Evolutionary conservation across 441 rosid genomes (phyloP).

Genomic region (Populus hybrid): DNA sequence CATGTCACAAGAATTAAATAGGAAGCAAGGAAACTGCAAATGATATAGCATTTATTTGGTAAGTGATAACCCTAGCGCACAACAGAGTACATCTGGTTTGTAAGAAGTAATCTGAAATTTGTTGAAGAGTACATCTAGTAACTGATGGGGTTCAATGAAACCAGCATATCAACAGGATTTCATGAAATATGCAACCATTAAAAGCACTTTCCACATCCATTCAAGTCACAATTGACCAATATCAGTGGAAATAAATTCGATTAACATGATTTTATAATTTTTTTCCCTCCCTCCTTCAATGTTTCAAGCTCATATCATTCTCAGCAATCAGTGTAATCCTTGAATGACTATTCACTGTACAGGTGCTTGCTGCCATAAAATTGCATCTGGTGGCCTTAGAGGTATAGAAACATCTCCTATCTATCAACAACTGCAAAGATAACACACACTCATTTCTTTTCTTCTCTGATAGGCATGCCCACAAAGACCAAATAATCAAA

Average conservation of each 20-base stretch:
- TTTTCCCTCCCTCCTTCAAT: not conserved
- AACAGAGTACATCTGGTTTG: not conserved
- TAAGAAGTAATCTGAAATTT: not conserved
- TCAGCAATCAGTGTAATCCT: not conserved
- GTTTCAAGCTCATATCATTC: not conserved
- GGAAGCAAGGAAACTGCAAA: not conserved
- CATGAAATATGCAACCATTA: not conserved
- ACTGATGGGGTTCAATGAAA: not conserved
- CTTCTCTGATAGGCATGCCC: not conserved
- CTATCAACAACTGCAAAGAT: not conserved
- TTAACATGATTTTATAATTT: no score
- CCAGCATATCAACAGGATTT: not conserved
- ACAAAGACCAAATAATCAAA: not conserved
- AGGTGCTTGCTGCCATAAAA: not conserved
- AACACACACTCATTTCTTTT: not conserved
- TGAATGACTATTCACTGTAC: not conserved
- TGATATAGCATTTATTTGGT: not conserved
- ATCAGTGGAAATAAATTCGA: not conserved
- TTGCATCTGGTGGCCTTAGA: not conserved
- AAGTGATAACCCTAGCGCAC: not conserved
- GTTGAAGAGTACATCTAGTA: not conserved
- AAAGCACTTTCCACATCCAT: slow-evolving; percentile 1
- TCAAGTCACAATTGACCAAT: not conserved
- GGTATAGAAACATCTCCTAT: not conserved
- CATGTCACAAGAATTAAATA: not conserved